Evolutionary conservation across 208 protist genomes (phyloP).

Genomic region (Acanthamoeba lenticulata): DNA sequence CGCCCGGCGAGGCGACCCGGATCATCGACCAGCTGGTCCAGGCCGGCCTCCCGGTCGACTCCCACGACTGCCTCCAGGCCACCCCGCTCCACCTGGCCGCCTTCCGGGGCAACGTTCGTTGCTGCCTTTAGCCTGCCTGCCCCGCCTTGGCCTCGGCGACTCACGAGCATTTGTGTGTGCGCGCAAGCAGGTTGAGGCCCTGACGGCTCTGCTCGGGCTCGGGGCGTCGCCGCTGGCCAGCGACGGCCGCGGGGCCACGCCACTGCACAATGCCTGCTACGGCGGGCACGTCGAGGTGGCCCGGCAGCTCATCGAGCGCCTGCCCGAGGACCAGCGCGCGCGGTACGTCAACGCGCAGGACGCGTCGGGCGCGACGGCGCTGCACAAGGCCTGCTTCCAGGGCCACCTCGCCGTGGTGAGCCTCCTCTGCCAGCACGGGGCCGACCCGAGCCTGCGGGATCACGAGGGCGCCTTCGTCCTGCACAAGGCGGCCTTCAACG

Average conservation of each 20-base stretch:
- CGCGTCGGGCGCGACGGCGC: neutral
- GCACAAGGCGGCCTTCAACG: slow-evolving; percentile 76
- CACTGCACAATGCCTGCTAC: slow-evolving; percentile 56
- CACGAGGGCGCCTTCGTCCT: slow-evolving; percentile 71
- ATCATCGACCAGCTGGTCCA: neutral
- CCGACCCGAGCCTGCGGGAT: slow-evolving; percentile 71
- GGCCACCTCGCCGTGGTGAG: slow-evolving; percentile 65
- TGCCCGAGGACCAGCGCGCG: neutral
- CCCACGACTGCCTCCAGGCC: neutral
- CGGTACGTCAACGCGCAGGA: slow-evolving; percentile 46
- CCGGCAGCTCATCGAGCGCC: neutral
- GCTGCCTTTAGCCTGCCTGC: neutral
- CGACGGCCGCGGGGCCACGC: slow-evolving; percentile 52
- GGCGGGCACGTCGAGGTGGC: neutral
- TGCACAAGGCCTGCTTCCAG: slow-evolving; percentile 66
- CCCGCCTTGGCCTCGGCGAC: neutral
- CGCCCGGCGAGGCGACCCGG: neutral
- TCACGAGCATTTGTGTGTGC: neutral
- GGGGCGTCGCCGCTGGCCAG: slow-evolving; percentile 12
- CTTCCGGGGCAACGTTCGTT: slow-evolving; percentile 3
- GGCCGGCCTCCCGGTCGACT: neutral
- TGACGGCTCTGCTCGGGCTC: neutral
- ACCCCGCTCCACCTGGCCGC: slow-evolving; percentile 20
- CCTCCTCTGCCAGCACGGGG: slow-evolving; percentile 45
- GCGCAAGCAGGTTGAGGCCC: slow-evolving; percentile 7